Evolutionary conservation across 2,329 filamentous ascomycete species (phyloP), one percentile per base, ranked within the genome.

Genomic region (Ophiostoma sp.): DNA sequence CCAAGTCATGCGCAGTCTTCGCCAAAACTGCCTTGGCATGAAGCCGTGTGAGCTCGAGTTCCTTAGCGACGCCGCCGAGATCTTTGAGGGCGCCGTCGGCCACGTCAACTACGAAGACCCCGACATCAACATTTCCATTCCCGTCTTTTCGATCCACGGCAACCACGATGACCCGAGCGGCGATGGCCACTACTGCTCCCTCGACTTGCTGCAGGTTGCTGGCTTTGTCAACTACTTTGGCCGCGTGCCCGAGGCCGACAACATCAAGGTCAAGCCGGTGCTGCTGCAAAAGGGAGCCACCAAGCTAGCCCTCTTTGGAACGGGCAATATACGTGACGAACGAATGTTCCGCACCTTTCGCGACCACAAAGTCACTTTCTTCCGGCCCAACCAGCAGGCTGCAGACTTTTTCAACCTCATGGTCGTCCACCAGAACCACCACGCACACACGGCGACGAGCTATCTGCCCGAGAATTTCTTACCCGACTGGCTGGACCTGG

Each of bases 111-210:
- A 99, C 80, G 93, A 98, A 79, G 95, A 99, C 76, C 88, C 92
- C 33, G 93, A 99, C 76, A 97, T 99, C 79, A 99, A 99, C 76
- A 88, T 99, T 72, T 92, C 94, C 0, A 97, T 98, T 70, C 95
- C 95, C 0, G 93, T 99, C 36, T 99, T 99, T 78, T 97, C 94
- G 0, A 99, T 99, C 57, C 96, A 99, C 76, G 95, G 95, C 65
- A 99, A 99, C 76, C 95, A 99, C 78, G 95, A 99, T 77, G 95
- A 99, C 77, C 95, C 95, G 0, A 96, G 94, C n/a, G 95, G 95
- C 11, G 94, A 97, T 76, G 95, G 94, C 13, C 92, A 96, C 77
- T 90, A 90, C 74, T 96, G 95, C 73, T 94, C 94, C 0, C 84
- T 99, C 13, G 95, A 99, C 78, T 81, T 99, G 20, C 84, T 99